Evolutionary conservation across 805 yeast species (phyloP).

Genomic region (Kazachstania africana): DNA sequence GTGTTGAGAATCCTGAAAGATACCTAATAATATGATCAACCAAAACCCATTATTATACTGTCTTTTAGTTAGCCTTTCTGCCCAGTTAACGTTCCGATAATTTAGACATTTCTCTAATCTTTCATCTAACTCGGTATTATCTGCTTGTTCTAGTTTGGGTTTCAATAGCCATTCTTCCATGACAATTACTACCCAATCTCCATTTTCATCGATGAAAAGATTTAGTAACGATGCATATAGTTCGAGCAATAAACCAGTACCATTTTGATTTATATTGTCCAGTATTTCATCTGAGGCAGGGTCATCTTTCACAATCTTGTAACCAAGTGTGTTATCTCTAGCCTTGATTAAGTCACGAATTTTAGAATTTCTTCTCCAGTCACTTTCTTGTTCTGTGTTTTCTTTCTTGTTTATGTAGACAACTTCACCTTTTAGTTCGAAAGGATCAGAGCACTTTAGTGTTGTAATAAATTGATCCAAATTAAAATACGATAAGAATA

Average conservation of each 20-base stretch:
- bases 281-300: slow-evolving; percentile 16
- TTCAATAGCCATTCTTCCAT: slow-evolving; percentile 21
- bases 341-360: slow-evolving; percentile 10
- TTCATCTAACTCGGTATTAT: slow-evolving; percentile 12
- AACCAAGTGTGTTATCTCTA: slow-evolving; percentile 6
- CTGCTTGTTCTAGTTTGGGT: slow-evolving; percentile 2
- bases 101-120: slow-evolving; percentile 33
- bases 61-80: slow-evolving; percentile 61
- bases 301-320: slow-evolving; percentile 11
- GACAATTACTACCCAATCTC: slow-evolving; percentile 23
- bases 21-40: slow-evolving; percentile 68
- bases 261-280: slow-evolving; percentile 17
- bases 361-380: slow-evolving; percentile 14
- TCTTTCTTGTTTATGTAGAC: slow-evolving; percentile 7
- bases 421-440: slow-evolving; percentile 19
- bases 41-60: slow-evolving; percentile 76
- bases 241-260: slow-evolving; percentile 19
- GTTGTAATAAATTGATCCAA: slow-evolving; percentile 22
- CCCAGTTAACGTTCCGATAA: slow-evolving; percentile 59
- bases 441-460: slow-evolving; percentile 20
- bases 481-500: slow-evolving; percentile 17
- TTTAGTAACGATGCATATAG: slow-evolving; percentile 20
- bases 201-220: slow-evolving; percentile 22
- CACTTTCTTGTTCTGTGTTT: slow-evolving; percentile 6
- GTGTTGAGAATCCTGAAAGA: slow-evolving; percentile 33